A percentile compares a stretch with the other conserved stretches of the same genome.
phyloP scores from a whole-genome alignment of 1,139 yeast species.

The Yamadazyma jaroonii region DNA sequence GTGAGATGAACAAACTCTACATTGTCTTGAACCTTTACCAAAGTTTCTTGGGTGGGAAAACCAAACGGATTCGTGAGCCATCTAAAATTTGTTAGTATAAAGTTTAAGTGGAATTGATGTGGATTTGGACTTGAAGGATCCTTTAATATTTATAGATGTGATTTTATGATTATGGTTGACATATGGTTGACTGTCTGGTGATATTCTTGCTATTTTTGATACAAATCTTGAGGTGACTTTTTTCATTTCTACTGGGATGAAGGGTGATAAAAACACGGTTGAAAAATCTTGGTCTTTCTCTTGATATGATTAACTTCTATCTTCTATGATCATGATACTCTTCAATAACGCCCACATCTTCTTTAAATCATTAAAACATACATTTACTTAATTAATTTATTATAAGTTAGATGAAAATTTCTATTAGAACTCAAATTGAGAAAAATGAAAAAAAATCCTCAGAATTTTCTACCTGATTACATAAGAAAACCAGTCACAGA shows the following conservation, averaged over 20 bases:
- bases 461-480: background rate
- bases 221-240: too few species aligned
- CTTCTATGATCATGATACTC: too few species aligned
- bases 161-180: too few species aligned
- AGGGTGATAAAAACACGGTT: too few species aligned
- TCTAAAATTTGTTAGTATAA: constrained; percentile 48
- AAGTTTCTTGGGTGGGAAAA: constrained; percentile 99
- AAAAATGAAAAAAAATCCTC: constrained; percentile 8
- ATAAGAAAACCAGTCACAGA: constrained; percentile 2
- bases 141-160: too few species aligned
- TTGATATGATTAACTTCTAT: too few species aligned
- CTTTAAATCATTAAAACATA: constrained; percentile 9
- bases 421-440: constrained; percentile 8
- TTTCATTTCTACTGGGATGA: too few species aligned
- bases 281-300: too few species aligned
- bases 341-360: too few species aligned
- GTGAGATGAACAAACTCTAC: constrained; percentile 99
- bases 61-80: constrained; percentile 99
- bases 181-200: too few species aligned
- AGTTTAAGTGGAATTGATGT: background rate
- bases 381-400: constrained; percentile 12
- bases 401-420: constrained; percentile 3
- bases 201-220: too few species aligned
- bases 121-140: background rate
- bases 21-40: constrained; percentile 99